Evolutionary conservation across 2,329 filamentous ascomycete species (phyloP), one percentile per base, ranked within the genome.

Genomic region (Helotiales sp.): DNA sequence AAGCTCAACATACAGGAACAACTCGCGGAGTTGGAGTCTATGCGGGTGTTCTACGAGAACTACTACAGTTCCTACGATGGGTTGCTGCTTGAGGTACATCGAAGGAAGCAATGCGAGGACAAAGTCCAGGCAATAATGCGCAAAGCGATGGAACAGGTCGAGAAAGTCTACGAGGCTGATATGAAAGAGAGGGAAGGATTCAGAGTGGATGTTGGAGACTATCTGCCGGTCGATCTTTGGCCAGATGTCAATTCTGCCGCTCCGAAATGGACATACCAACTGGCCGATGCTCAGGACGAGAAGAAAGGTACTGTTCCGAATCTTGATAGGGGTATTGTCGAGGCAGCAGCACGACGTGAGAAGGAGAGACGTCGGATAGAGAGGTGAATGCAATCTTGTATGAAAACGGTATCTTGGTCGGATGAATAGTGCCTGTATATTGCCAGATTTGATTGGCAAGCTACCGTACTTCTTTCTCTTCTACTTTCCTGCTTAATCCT

Each of bases 181-280:
- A 77, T 83, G 55, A 79, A 79, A 38, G 86, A 91, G 61, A 81
- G 95, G 34, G 89, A 96, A 62, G 77, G 82, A 0, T 98, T 99
- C 72, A 83, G 89, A 31, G 80, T 87, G 27, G 89, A 96, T 42
- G 87, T 95, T 12, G 93, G 92, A 7, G 91, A 96, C 63, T 96
- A 86, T 70, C 75, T 99, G 10, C 95, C 95, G 0, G 87, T 88
- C 0, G 92, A 97, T 71, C 84, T 97, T 22, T 97, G 92, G 91
- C 87, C 86, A 0, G 89, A 88, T 1, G 82, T 95, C 72, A 83
- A 82, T 62, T 80, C 77, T n/a, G 55, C 59, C 12, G 62, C 64
- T 19, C 63, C 65, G 8, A 67, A 54, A 31, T 72, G 70, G 70
- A 65, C 68, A 19, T 66, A 69, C 42, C 54, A 56, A 5, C 52